Base-by-base conservation (phyloP, 1,284 basidiomycete species). In the Austroboletus sp. region DNA sequence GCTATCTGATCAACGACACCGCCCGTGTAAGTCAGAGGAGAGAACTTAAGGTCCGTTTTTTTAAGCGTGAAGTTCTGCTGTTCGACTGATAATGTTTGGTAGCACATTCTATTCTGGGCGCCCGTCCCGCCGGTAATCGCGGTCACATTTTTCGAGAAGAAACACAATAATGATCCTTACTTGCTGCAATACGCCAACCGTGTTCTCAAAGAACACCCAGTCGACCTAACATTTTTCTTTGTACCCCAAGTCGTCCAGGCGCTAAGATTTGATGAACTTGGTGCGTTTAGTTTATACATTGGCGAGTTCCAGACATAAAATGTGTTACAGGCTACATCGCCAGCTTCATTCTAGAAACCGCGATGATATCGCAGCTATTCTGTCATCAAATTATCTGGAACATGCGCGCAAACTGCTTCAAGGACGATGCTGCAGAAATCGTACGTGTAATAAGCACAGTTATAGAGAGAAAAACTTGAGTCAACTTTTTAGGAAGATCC, bases 361-460 rank as follows among this genome's bases (percentile, higher is more conserved):
- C 94, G 10, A 95, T 93, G 69, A 92, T 98, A 52, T 98, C 94
- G 4, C 95, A 97, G 66, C 70, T 94, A 9, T 99, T 99, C 74
- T 99, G 96, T 62, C 96, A 99, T 66, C 96, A 99, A 70, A 98
- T 98, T 53, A 92, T 99, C 54, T 99, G 96, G 96, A 99, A 98
- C 66, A 98, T 98, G 96, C 96, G 96, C 62, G 96, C 96, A 4
- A 99, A 99, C 64, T 91, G 85, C 52, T 97, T 85, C 67, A 91
- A 87, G 58, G 96, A 95, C 59, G 96, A 98, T 58, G 73, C 75
- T 10, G 86, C 78, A 9, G 87, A 91, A 65, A 76, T 85, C 52
- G 91, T 90, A 57, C 52, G 82, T 70, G 19, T 32, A 12, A 8
- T 16, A 3, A 11, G 13, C 30, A 1, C 44, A 11, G 10, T 31